Percentiles rank a stretch among this genome's conserved stretches.
phyloP scores from a whole-genome alignment of 257 asterid genomes.

The Cynanchum wilfordii region DNA sequence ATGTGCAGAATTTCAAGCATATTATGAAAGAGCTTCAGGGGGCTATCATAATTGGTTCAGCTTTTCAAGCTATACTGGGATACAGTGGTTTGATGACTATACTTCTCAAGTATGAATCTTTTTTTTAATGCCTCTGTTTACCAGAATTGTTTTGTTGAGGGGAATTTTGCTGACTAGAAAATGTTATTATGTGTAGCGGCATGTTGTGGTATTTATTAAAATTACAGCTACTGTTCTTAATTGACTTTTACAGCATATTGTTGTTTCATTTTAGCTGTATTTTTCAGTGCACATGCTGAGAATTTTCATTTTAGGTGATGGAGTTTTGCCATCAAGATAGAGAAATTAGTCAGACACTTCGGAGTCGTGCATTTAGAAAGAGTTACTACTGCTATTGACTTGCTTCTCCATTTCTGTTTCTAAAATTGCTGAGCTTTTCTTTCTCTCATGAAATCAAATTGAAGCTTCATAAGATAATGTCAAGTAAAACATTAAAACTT shows the following conservation, averaged over 20 bases:
- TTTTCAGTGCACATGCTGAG: not conserved
- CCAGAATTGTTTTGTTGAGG: not conserved
- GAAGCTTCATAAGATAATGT: not conserved
- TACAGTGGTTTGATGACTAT: constrained; percentile 87
- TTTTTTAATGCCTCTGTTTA: constrained; percentile 4
- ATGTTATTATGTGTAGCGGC: not conserved
- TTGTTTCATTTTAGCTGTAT: not conserved
- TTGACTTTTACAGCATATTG: not conserved
- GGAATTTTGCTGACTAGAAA: not conserved
- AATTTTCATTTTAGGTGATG: not conserved
- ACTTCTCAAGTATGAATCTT: constrained; percentile 51
- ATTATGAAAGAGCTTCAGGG: constrained; percentile 97
- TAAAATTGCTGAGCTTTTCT: not conserved
- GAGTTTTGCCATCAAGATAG: not conserved
- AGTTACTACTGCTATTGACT: not conserved
- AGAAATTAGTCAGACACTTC: not conserved
- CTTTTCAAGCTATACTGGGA: constrained; percentile 89
- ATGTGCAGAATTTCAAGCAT: constrained; percentile 85
- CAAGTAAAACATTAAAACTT: too few species aligned
- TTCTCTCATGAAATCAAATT: not conserved
- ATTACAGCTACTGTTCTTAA: not conserved
- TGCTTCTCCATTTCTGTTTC: not conserved
- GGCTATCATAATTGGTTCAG: constrained; percentile 87
- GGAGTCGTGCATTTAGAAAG: not conserved
- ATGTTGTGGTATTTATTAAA: not conserved